Base-by-base conservation (phyloP, 495 filamentous ascomycete genomes). In the Penicillium longicatenatum region DNA sequence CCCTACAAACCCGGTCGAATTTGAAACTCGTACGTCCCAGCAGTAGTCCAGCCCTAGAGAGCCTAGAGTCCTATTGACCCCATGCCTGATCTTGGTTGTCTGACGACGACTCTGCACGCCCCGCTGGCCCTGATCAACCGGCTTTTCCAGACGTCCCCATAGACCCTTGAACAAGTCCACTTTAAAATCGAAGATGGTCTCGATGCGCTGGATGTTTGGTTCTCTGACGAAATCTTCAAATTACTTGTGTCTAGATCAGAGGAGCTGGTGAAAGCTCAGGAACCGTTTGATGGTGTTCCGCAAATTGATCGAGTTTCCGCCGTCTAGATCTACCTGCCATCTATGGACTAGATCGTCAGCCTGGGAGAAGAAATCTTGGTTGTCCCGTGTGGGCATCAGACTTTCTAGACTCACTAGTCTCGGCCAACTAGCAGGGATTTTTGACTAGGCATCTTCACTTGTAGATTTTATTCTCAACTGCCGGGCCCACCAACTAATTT, bases 61-160 rank as follows among this genome's bases (percentile, higher is more conserved):
- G 19, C 42, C 42, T 4, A 45, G 41, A 43, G 12, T 12, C 19
- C 12, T 22, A 22, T 43, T 43, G 41, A 43, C 19, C 19, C 41
- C 11, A 3, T 45, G 10, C 42, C 22, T 22, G 21, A 53, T 53
- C 26, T 61, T 61, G 64, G 60, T 58, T 47, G 58, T 51, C 54
- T 64, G 61, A 66, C 61, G 61, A 66, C 58, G 62, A 55, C 50
- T 52, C 39, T 57, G 8, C 16, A 48, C 24, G 56, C 53, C 55
- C 62, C 62, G 33, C 31, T 47, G 30, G 19, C 57, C 62, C 55
- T 64, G 62, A 61, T 56, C 46, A 24, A 26, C 43, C 37, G 35
- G 45, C 41, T 54, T 33, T 39, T 37, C 7, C 17, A 22, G 17
- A 51, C 4, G 6, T 4, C 49, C 49, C 49, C 31, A 22, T n/a